Evolutionary conservation across 1,139 yeast species (phyloP).

Genomic region (Meyerozyma smithsonii): DNA sequence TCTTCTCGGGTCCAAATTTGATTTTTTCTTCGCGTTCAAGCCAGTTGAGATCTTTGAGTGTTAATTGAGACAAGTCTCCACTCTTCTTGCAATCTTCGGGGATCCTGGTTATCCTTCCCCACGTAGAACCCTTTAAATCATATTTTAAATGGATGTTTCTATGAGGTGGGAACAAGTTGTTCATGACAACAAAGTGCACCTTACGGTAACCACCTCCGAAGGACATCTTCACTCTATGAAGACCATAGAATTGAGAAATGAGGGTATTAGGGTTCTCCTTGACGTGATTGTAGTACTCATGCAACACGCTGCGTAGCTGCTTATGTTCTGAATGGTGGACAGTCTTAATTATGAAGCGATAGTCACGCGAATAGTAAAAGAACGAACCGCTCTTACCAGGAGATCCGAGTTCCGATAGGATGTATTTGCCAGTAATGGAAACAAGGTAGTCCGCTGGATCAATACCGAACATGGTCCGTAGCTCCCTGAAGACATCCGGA

Average conservation of each 20-base stretch:
- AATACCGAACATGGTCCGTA: conserved; percentile 72
- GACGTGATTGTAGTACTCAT: conserved; percentile 78
- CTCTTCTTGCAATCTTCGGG: conserved; percentile 16
- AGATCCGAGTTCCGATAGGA: conserved; percentile 86
- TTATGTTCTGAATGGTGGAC: conserved; percentile 91
- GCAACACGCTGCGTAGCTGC: conserved; percentile 68
- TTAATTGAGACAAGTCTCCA: conserved; percentile 33
- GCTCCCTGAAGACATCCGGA: conserved; percentile 89
- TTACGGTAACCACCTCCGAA: conserved; percentile 57
- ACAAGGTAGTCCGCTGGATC: conserved; percentile 96
- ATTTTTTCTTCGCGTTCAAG: conserved; percentile 59
- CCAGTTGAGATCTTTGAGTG: conserved; percentile 86
- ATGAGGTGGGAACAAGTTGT: conserved; percentile 93
- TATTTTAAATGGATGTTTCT: conserved; percentile 80
- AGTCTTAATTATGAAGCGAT: conserved; percentile 90
- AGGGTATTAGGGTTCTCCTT: conserved; percentile 82
- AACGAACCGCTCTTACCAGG: conserved; percentile 98
- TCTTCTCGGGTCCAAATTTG: conserved; percentile 68
- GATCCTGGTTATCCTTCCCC: conserved; percentile 65
- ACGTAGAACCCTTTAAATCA: conserved; percentile 90
- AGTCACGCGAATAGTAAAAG: conserved; percentile 91
- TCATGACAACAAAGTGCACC: conserved; percentile 94
- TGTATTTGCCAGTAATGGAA: conserved; percentile 88
- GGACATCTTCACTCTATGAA: conserved; percentile 86
- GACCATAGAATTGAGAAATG: conserved; percentile 89